Conservation (phyloP, 108 stramenopile genomes). For the Nannochloropsis oceanica region DNA sequence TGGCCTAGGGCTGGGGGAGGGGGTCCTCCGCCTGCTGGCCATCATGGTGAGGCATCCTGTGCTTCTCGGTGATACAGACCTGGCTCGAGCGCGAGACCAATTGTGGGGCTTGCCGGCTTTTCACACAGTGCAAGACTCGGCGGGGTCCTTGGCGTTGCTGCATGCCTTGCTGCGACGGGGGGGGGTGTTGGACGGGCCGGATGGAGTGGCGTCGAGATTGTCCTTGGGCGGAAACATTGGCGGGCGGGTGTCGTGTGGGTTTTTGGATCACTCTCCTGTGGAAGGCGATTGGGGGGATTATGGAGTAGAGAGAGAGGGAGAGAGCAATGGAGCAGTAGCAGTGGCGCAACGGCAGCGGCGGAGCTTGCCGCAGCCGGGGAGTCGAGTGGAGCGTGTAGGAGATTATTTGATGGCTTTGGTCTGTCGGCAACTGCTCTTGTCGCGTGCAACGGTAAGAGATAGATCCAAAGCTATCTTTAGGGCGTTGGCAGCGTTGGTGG, state of each 20-base stretch:
- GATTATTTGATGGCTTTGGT: neutral
- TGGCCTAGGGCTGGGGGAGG: neutral
- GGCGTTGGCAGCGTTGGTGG: neutral
- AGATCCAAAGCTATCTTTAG: neutral
- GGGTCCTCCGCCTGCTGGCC: neutral
- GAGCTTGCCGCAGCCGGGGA: neutral
- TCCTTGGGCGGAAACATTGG: neutral
- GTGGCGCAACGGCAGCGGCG: neutral
- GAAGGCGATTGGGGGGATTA: neutral
- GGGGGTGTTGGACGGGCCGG: neutral
- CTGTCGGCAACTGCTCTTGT: neutral
- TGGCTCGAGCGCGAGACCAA: neutral
- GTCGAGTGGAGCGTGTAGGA: neutral
- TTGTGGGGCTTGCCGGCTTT: neutral
- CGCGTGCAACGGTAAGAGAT: neutral
- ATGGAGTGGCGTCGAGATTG: neutral
- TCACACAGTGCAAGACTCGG: neutral
- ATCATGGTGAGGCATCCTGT: neutral
- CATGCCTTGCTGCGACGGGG: neutral
- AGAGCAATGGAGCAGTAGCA: neutral
- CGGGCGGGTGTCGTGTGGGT: neutral
- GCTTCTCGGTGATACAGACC: neutral
- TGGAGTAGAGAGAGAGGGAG: neutral
- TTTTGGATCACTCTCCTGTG: neutral
- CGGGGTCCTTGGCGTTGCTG: neutral